phyloP scores from a whole-genome alignment of 2,329 filamentous ascomycete species.

The Phoma sp. region DNA sequence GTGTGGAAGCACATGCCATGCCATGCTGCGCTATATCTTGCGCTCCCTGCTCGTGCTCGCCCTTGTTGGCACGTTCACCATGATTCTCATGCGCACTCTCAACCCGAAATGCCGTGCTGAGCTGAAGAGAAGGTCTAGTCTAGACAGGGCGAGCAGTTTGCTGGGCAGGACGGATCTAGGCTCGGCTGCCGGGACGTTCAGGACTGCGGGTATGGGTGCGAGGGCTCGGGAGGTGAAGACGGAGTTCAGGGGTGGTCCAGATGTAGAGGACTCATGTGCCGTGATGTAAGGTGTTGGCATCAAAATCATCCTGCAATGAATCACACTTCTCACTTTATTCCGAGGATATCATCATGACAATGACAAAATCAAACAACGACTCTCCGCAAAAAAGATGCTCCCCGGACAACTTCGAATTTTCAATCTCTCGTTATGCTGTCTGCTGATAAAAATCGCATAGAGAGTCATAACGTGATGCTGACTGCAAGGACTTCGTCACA shows the following conservation, averaged over 20 bases:
- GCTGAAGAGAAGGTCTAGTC: not conserved
- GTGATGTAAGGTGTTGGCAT: slow-evolving; percentile 20
- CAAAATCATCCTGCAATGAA: not conserved
- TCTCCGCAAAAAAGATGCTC: not conserved
- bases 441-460: not conserved
- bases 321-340: not conserved
- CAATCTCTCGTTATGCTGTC: not conserved
- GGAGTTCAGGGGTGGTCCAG: slow-evolving; percentile 11
- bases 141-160: not conserved
- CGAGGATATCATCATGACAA: not conserved
- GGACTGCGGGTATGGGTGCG: not conserved
- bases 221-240: not conserved
- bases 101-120: not conserved
- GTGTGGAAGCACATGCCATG: slow-evolving; percentile 1
- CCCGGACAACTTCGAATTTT: not conserved
- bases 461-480: not conserved
- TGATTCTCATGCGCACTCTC: not conserved
- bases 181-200: not conserved
- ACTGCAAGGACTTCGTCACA: not conserved
- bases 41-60: slow-evolving; percentile 1
- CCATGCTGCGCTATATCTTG: slow-evolving; percentile 1
- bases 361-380: not conserved
- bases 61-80: not conserved
- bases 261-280: slow-evolving; percentile 32
- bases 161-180: not conserved